Evolutionary conservation across 2,329 filamentous ascomycete species (phyloP).

Genomic region (Leptographium flavum): DNA sequence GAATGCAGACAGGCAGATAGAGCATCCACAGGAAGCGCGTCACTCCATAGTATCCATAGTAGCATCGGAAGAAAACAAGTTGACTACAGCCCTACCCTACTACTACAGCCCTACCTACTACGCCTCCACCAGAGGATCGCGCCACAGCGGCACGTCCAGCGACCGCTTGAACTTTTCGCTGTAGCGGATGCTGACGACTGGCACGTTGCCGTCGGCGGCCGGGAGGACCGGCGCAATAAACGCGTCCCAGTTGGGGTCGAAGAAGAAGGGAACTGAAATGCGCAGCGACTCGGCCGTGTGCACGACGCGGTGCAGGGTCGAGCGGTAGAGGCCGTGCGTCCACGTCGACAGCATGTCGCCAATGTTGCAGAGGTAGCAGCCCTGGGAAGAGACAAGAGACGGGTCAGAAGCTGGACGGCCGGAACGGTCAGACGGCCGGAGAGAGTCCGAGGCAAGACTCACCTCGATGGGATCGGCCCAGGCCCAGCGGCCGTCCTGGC

Average conservation of each 20-base stretch:
- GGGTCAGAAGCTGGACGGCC: too few relatives aligned
- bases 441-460: too few relatives aligned
- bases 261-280: constrained; percentile 42
- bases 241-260: constrained; percentile 29
- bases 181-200: constrained; percentile 26
- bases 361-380: constrained; percentile 35
- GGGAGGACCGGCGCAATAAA: constrained; percentile 23
- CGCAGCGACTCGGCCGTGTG: constrained; percentile 21
- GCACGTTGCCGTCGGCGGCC: constrained; percentile 20
- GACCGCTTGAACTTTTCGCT: constrained; percentile 2
- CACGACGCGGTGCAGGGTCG: constrained; percentile 32
- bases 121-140: not conserved
- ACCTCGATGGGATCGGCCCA: constrained; percentile 23
- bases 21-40: not conserved
- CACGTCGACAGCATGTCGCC: constrained; percentile 34
- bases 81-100: too few relatives aligned
- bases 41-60: too few relatives aligned
- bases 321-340: constrained; percentile 33
- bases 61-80: too few relatives aligned
- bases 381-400: constrained; percentile 12
- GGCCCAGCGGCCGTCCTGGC: constrained; percentile 27
- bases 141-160: constrained; percentile 1
- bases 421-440: too few relatives aligned
- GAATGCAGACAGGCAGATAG: too few relatives aligned
- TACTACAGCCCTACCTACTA: not conserved